Evolutionary conservation across 768 basidiomycete genomes (phyloP), one percentile per base, ranked within the genome.

Genomic region (Tremella yokohamensis): DNA sequence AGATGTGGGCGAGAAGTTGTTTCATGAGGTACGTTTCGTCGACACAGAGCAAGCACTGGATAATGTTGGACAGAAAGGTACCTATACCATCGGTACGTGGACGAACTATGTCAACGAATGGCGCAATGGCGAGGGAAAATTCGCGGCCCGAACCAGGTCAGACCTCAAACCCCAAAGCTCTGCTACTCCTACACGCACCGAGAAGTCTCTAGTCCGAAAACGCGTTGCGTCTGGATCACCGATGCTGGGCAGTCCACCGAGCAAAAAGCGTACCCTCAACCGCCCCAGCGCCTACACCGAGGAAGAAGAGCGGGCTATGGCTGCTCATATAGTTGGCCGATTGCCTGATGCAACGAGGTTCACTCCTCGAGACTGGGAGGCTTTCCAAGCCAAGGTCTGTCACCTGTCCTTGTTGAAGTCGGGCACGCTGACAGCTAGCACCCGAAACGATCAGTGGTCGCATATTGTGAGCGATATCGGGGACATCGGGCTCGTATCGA

Each of bases 261-360:
- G n/a, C n/a, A 45, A 45, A 15, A 45, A 45, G 15, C 42, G 42
- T 8, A 22, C 42, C n/a, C 1, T 20, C 1, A 13, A 26, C 24
- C 56, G 39, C 12, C 19, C 34, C 34, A 11, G 29, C 29, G 29
- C 29, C 29, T 64, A 56, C 22, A 57, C 63, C n/a, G 52, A 57
- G 7, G 52, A 49, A 22, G 58, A 64, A n/a, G 59, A 61, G 38
- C n/a, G 24, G 1, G 47, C 20, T 3, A 61, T 64, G 59, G 63
- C 63, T 16, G 54, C 38, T n/a, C 57, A 64, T 40, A 55, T 64
- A 25, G 37, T 56, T 16, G 12, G 25, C 8, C 29, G 59, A 11
- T n/a, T 55, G n/a, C 59, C 63, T 15, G 25, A 8, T 11, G 13
- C 16, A 8, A 60, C 58, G 11, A 22, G 22, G 2, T 4, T 54